These are phyloP conservation scores for Oehlia diaphana DNA, from an alignment of 192 early-diverging fungal species.

Conservation along the genomic window DNA sequence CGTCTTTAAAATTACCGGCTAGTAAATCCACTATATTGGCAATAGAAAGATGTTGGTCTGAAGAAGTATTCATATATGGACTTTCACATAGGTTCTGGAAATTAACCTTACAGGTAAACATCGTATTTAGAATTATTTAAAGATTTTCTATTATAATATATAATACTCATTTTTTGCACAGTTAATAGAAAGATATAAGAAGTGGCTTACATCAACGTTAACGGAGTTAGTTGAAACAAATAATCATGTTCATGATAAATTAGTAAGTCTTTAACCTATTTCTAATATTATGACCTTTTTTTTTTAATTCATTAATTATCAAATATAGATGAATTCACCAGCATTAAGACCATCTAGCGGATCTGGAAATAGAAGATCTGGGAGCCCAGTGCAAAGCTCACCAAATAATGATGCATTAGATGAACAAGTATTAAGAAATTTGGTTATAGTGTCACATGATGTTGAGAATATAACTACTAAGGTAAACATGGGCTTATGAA, in stretches of 20 bases:
- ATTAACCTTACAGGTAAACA: constrained; percentile 55
- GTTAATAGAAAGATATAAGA: constrained; percentile 26
- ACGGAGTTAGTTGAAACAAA: background rate
- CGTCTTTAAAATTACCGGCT: constrained; percentile 39
- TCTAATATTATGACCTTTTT: background rate
- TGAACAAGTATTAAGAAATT: constrained; percentile 38
- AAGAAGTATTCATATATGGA: constrained; percentile 56
- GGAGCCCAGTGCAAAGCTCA: constrained; percentile 17
- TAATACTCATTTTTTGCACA: constrained; percentile 28
- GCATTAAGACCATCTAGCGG: constrained; percentile 19
- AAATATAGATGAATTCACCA: background rate
- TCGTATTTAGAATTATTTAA: constrained; percentile 6
- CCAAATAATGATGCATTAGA: constrained; percentile 25
- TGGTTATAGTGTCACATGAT: constrained; percentile 44
- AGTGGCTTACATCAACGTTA: background rate
- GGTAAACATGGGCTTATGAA: background rate
- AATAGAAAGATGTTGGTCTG: constrained; percentile 58
- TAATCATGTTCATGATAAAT: background rate
- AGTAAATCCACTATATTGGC: constrained; percentile 52
- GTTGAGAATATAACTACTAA: constrained; percentile 38
- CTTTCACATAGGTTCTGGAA: constrained; percentile 63
- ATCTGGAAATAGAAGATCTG: constrained; percentile 10
- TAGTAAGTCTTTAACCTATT: background rate
- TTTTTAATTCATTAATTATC: background rate
- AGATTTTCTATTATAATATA: background rate